These are phyloP conservation scores for Kluyveromyces sp. DNA, from an alignment of 1,139 yeast species.

Conservation along the genomic window DNA sequence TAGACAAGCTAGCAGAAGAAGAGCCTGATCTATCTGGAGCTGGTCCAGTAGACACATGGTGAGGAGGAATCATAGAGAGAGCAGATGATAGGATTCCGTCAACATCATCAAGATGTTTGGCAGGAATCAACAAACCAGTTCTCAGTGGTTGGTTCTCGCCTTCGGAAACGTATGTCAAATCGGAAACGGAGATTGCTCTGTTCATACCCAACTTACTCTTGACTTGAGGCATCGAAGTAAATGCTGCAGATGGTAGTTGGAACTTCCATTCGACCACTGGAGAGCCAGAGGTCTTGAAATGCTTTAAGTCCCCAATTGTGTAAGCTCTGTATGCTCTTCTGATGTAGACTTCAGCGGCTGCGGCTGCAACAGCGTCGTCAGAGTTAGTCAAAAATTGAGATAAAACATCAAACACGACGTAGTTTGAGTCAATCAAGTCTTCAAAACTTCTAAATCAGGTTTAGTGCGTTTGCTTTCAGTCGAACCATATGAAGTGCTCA, in stretches of 20 bases:
- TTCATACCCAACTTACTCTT: conserved; percentile 48
- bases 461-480: conserved; percentile 66
- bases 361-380: conserved; percentile 86
- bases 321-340: conserved; percentile 97
- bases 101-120: conserved; percentile 77
- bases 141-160: conserved; percentile 55
- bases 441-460: conserved; percentile 73
- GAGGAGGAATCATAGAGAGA: conserved; percentile 56
- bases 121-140: conserved; percentile 82
- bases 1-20: conserved; percentile 42
- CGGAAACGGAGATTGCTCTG: conserved; percentile 89
- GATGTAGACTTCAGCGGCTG: conserved; percentile 93
- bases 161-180: conserved; percentile 76
- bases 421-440: conserved; percentile 90
- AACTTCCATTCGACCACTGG: conserved; percentile 86
- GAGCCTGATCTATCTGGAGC: conserved; percentile 39
- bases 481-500: conserved; percentile 84
- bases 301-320: conserved; percentile 68
- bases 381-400: conserved; percentile 78
- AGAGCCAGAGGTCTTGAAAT: conserved; percentile 41
- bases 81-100: conserved; percentile 78
- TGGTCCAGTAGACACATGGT: conserved; percentile 33
- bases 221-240: conserved; percentile 52
- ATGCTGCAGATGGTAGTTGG: conserved; percentile 78
- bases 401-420: conserved; percentile 91